These are phyloP conservation scores for Amanita polypyramis DNA, from an alignment of 768 basidiomycete species.

Conservation along the genomic window DNA sequence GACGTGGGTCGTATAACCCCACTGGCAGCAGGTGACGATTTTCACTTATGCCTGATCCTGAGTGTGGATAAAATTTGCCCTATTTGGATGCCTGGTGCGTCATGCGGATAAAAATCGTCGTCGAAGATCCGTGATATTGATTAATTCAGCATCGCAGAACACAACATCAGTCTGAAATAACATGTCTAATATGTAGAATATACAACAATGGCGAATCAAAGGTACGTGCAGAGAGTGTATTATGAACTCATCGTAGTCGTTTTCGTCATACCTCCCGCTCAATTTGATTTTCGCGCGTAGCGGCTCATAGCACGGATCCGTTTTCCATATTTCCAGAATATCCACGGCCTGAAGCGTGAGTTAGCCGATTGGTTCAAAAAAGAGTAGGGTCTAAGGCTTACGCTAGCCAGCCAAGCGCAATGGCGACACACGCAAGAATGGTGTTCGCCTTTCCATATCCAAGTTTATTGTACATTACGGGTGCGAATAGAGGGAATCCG, in stretches of 20 bases:
- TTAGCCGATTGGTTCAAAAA: not conserved
- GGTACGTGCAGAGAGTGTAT: too few species aligned
- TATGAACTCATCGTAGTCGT: not conserved
- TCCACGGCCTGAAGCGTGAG: conserved; percentile 7
- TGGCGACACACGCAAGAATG: conserved; percentile 46
- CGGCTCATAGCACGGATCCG: conserved; percentile 6
- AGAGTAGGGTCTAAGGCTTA: conserved; percentile 17
- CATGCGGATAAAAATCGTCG: too few species aligned
- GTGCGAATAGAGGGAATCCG: conserved; percentile 70
- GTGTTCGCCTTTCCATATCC: conserved; percentile 67
- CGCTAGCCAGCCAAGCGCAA: conserved; percentile 40
- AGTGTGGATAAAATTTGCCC: too few species aligned
- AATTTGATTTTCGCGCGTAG: conserved; percentile 6
- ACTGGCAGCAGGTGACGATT: too few species aligned
- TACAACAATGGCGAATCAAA: not conserved
- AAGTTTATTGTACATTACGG: conserved; percentile 51
- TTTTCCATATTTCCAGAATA: conserved; percentile 8
- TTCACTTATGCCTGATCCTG: too few species aligned
- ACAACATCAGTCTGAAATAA: too few species aligned
- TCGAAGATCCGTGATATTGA: too few species aligned
- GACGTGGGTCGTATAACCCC: too few species aligned
- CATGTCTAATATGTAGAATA: not conserved
- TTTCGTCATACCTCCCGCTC: not conserved
- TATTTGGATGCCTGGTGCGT: too few species aligned
- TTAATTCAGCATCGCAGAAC: too few species aligned